Evolutionary conservation across 352 stramenopile species (phyloP), one percentile per base, ranked within the genome.

Genomic region (Saprolegnia diclina): DNA sequence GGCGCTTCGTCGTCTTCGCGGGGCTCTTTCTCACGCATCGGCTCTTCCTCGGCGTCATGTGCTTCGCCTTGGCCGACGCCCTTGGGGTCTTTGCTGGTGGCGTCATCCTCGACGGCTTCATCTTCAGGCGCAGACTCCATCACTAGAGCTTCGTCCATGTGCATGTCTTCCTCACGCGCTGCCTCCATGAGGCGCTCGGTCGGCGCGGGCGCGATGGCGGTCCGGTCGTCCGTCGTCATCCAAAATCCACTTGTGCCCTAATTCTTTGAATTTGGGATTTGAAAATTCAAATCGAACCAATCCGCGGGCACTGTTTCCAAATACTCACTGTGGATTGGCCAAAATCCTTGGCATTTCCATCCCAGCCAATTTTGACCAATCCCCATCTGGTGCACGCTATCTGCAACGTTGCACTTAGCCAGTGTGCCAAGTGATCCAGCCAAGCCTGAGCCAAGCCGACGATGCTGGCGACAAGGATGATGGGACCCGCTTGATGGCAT

Each of bases 221-320:
- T n/a, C 24, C 35, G 52, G 19, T 59, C 52, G 11, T 59, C 52
- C 11, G 52, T 59, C 52, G 35, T 59, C 35, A 35, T 59, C n/a
- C 24, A 35, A 59, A 59, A 59, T 59, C 35, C 35, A 9, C 13
- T 42, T 59, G 3, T 14, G 13, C 52, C 24, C 11, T 42, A 52
- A 52, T 59, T n/a, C 3, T 35, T 35, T 35, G 29, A 35, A 35
- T 35, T 35, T 5, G 29, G 29, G 29, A 48, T 48, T 48, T 48
- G 18, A 48, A 59, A 59, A 59, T 59, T 59, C 52, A 59, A 59
- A 59, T 59, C 16, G 3, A 59, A 24, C 52, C 52, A 59, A 59
- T 59, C 52, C 52, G 11, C 52, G 52, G 29, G 5, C 29, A 6
- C 29, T 5, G 29, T 35, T 35, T 6, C 29, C 29, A 6, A 35